Conservation (phyloP, 768 basidiomycete species). For the Leccinum variicolor region DNA sequence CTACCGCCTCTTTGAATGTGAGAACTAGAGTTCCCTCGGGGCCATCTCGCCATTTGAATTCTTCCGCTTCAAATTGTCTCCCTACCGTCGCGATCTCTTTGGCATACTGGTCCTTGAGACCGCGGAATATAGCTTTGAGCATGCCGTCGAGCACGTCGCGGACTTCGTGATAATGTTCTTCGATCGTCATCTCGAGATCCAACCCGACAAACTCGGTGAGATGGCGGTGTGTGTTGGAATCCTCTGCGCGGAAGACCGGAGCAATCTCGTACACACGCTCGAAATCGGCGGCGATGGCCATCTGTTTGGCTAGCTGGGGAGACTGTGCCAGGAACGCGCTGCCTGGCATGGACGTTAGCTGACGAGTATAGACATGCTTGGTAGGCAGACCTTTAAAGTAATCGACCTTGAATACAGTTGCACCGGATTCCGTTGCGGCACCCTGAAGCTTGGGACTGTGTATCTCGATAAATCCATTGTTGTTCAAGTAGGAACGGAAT, state of each 20-base stretch:
- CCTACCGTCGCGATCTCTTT: constrained; percentile 81
- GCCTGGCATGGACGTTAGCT: constrained; percentile 43
- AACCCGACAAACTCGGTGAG: constrained; percentile 98
- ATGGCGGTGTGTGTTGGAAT: constrained; percentile 96
- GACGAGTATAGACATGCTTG: not conserved
- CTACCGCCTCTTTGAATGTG: constrained; percentile 83
- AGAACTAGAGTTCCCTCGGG: constrained; percentile 76
- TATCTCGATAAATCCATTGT: constrained; percentile 84
- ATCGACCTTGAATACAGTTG: constrained; percentile 95
- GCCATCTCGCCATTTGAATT: constrained; percentile 83
- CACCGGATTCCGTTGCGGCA: constrained; percentile 94
- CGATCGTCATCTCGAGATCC: constrained; percentile 98
- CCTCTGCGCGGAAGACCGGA: constrained; percentile 95
- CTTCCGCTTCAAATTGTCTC: constrained; percentile 91
- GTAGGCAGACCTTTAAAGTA: constrained; percentile 83
- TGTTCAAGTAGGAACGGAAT: constrained; percentile 80
- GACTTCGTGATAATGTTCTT: constrained; percentile 98
- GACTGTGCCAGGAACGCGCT: constrained; percentile 93
- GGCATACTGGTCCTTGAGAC: constrained; percentile 69
- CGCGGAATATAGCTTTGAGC: constrained; percentile 83
- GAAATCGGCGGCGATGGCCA: constrained; percentile 98
- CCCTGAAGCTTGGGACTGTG: constrained; percentile 98
- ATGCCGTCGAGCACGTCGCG: constrained; percentile 88
- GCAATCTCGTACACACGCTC: constrained; percentile 98
- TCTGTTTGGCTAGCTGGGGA: constrained; percentile 97